phyloP scores from a whole-genome alignment of 805 yeast species.

The Starmerella khaoyaiensis region DNA sequence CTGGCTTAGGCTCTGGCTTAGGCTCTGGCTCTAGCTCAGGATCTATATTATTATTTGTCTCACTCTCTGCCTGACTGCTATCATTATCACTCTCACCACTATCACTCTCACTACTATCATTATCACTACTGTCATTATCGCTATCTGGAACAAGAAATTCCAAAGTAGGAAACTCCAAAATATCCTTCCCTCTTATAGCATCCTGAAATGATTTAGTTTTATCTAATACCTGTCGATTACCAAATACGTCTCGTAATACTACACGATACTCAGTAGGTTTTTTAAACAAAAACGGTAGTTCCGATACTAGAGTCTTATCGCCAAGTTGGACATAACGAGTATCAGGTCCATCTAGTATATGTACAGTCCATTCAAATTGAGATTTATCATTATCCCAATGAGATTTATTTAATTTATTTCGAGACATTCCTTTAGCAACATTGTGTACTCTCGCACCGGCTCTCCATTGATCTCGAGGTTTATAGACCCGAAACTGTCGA shows the following conservation, averaged over 20 bases:
- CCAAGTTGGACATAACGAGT: slow-evolving; percentile 14
- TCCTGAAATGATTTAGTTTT: slow-evolving; percentile 32
- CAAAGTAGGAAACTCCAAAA: slow-evolving; percentile 70
- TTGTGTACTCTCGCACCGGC: slow-evolving; percentile 55
- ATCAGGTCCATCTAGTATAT: slow-evolving; percentile 28
- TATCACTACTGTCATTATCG: slow-evolving; percentile 9
- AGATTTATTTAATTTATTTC: slow-evolving; percentile 50
- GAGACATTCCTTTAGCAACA: slow-evolving; percentile 62
- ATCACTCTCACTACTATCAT: slow-evolving; percentile 8
- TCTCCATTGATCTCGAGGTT: slow-evolving; percentile 33
- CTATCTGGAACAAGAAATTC: slow-evolving; percentile 12
- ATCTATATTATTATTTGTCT: neutral
- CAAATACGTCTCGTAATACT: slow-evolving; percentile 18
- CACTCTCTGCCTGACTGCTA: neutral
- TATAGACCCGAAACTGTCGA: slow-evolving; percentile 19
- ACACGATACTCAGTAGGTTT: slow-evolving; percentile 10
- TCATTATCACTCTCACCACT: neutral
- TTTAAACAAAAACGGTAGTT: slow-evolving; percentile 2
- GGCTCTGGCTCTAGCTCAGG: neutral
- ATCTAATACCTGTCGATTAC: slow-evolving; percentile 12
- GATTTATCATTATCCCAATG: slow-evolving; percentile 54
- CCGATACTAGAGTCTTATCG: slow-evolving; percentile 13
- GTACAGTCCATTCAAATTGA: slow-evolving; percentile 65
- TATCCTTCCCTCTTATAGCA: slow-evolving; percentile 41
- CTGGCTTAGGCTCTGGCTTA: too few relatives aligned